Base-by-base conservation (phyloP, 306 rosid genomes). In the Cicer chorassanicum region DNA sequence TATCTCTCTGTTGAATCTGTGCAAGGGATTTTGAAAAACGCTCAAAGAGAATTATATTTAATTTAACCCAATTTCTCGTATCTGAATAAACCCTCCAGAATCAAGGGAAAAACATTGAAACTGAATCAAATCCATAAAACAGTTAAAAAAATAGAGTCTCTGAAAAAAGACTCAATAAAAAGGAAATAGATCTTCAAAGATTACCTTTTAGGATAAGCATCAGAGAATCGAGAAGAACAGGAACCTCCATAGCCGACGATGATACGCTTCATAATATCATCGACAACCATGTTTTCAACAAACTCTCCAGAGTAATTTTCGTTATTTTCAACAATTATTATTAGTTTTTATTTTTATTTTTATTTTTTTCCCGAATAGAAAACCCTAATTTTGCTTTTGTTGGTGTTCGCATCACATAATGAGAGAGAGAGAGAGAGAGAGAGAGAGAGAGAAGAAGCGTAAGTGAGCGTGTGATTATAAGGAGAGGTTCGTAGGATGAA, bases 121-220 rank as follows among this genome's bases (percentile, higher is more conserved):
- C 43, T 67, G 92, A 89, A 88, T 82, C 78, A 88, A 87, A 86
- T 84, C 91, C 91, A 84, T 78, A 8, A 80, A 78, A 78, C 12
- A 13, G 6, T 5, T 3, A 7, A 10, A 48, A 8, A 49, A 64
- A 6, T 10, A 7, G 3, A 44, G 39, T 16, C 7, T 74, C 16
- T 15, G 60, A 76, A 39, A 36, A 55, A 18, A 43, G 40, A 12
- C 57, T 19, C 44, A 68, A 62, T 6, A n/a, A 64, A 70, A 57
- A 42, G 53, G 73, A 49, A 29, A 50, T 68, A 84, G 82, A 80
- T 85, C 88, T 78, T 84, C 73, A 82, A 87, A 72, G 82, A 66
- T 73, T 85, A 89, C 98, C 98, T 88, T 89, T 87, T 84, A 78
- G 92, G 89, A 86, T 79, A 88, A 76, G 87, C 94, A 83, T 80